These are phyloP conservation scores for Pseudonitzschia pungens DNA, from an alignment of 108 stramenopile species.

Conservation along the genomic window DNA sequence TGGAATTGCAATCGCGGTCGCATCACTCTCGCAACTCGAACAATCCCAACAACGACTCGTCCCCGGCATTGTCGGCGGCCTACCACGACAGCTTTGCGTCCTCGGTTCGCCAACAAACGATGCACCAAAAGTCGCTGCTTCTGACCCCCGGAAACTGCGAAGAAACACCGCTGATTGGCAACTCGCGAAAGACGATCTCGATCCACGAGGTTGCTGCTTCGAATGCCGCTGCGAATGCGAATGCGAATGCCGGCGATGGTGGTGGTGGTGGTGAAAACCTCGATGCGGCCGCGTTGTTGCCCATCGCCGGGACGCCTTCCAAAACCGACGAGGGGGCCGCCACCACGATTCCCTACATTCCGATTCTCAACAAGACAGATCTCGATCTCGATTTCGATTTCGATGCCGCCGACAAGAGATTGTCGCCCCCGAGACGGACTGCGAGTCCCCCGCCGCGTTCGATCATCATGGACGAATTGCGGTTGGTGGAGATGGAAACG, in stretches of 20 bases:
- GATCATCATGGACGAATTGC: slow-evolving; percentile 37
- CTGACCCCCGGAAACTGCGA: slow-evolving; percentile 35
- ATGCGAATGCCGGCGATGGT: no score
- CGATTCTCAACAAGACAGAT: no score
- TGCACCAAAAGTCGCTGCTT: slow-evolving; percentile 17
- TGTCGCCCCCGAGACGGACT: not conserved
- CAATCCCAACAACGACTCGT: not conserved
- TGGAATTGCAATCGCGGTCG: not conserved
- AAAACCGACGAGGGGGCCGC: not conserved
- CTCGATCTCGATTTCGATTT: no score
- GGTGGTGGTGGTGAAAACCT: not conserved
- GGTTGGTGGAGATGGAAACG: slow-evolving; percentile 48
- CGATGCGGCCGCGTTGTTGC: slow-evolving; percentile 11
- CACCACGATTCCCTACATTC: slow-evolving; percentile 24
- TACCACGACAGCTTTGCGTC: not conserved
- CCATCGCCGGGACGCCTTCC: not conserved
- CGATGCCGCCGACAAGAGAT: not conserved
- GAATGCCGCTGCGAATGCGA: no score
- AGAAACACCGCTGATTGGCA: slow-evolving; percentile 35
- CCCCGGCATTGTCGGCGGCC: not conserved
- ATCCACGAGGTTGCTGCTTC: not conserved
- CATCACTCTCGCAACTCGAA: not conserved
- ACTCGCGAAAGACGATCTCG: slow-evolving; percentile 18
- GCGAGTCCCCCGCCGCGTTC: slow-evolving; percentile 36
- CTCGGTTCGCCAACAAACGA: not conserved